Evolutionary conservation across 2,329 filamentous ascomycete genomes (phyloP).

Genomic region (Penicillium griseofulvum): DNA sequence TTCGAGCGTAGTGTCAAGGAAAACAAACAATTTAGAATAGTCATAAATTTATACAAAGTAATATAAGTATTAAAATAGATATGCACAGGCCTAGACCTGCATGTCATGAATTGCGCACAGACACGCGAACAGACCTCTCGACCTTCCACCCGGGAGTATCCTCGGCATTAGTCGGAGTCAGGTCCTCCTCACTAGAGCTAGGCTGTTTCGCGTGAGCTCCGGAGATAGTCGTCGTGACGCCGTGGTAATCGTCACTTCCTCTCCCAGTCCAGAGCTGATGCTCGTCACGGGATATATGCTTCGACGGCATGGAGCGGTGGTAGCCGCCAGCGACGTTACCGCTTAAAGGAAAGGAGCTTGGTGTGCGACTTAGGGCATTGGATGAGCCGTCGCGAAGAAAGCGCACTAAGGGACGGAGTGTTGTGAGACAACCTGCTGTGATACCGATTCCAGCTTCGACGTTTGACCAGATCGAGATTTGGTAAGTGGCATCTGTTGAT

Average conservation of each 20-base stretch:
- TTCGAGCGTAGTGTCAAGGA: background rate
- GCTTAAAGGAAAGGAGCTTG: conserved; percentile 20
- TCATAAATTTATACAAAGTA: background rate
- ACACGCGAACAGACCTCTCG: conserved; percentile 21
- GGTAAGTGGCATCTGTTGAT: conserved; percentile 41
- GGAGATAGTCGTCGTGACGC: conserved; percentile 26
- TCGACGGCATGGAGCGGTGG: conserved; percentile 11
- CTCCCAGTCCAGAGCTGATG: conserved; percentile 21
- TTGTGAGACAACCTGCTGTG: conserved; percentile 34
- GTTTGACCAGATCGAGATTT: conserved; percentile 42
- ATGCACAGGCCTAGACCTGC: background rate
- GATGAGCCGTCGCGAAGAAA: conserved; percentile 26
- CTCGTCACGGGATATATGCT: conserved; percentile 4
- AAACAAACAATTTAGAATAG: background rate
- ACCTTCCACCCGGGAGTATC: conserved; percentile 16
- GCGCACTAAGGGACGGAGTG: conserved; percentile 48
- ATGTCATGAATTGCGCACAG: conserved; percentile 15
- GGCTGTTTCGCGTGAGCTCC: conserved; percentile 6
- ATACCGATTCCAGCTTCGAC: conserved; percentile 38
- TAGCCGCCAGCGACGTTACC: conserved; percentile 11
- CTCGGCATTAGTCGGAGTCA: conserved; percentile 8
- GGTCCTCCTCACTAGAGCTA: conserved; percentile 24
- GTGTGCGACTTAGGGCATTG: conserved; percentile 10
- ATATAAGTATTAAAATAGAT: background rate
- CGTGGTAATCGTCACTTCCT: conserved; percentile 20